Conservation (phyloP, 768 basidiomycete genomes). For the Pulveroboletus frians region DNA sequence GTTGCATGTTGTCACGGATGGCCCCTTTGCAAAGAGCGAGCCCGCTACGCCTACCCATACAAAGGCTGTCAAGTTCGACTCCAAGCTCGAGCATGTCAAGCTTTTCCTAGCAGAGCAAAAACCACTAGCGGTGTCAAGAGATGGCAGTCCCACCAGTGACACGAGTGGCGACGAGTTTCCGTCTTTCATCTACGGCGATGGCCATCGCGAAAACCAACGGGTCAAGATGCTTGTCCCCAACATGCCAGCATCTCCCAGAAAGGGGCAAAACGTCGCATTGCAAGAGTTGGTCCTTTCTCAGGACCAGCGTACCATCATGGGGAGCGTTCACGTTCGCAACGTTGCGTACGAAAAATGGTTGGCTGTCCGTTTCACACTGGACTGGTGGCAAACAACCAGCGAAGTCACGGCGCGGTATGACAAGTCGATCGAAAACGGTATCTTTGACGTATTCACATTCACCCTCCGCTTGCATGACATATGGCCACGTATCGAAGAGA, state of each 20-base stretch:
- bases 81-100: constrained; percentile 89
- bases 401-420: constrained; percentile 79
- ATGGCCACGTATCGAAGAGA: constrained; percentile 71
- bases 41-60: constrained; percentile 73
- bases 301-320: constrained; percentile 56
- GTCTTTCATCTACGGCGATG: constrained; percentile 55
- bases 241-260: constrained; percentile 47
- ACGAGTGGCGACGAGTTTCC: constrained; percentile 81
- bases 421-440: constrained; percentile 34
- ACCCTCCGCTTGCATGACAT: constrained; percentile 73
- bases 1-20: constrained; percentile 49
- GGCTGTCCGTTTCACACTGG: constrained; percentile 87
- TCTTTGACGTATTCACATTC: constrained; percentile 74
- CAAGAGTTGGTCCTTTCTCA: constrained; percentile 50
- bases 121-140: constrained; percentile 86
- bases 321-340: constrained; percentile 76
- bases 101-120: constrained; percentile 94
- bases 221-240: constrained; percentile 64
- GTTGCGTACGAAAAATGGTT: constrained; percentile 84
- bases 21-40: constrained; percentile 57
- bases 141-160: constrained; percentile 83
- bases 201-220: constrained; percentile 30
- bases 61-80: constrained; percentile 91
- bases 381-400: constrained; percentile 93
- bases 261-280: constrained; percentile 45